A percentile compares a stretch with the other conserved stretches of the same genome.
These are phyloP conservation scores for Parachlorella kessleri DNA, from an alignment of 139 green algal species.

Conservation along the genomic window DNA sequence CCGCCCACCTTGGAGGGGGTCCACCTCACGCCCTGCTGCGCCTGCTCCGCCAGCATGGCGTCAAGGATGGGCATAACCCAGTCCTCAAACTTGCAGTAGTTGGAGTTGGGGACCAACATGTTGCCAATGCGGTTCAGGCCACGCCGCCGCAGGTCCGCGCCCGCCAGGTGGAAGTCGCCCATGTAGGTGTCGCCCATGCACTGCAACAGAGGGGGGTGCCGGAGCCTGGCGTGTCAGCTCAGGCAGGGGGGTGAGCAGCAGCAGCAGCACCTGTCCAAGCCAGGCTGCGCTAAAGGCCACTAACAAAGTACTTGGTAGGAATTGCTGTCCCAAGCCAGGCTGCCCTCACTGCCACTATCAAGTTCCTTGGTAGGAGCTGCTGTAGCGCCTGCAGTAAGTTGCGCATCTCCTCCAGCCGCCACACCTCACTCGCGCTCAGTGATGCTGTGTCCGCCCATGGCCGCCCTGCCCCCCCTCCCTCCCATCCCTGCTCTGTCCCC, in stretches of 20 bases:
- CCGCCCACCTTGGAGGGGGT: constrained; percentile 85
- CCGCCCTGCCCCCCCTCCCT: too few species aligned
- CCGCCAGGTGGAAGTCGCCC: constrained; percentile 90
- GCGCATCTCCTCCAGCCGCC: too few species aligned
- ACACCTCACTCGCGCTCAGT: too few species aligned
- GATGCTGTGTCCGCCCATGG: too few species aligned
- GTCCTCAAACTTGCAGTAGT: constrained; percentile 99
- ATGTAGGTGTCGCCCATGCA: constrained; percentile 93
- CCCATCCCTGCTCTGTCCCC: too few species aligned
- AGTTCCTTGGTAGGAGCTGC: too few species aligned
- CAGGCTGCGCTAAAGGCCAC: not conserved
- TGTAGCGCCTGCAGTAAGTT: too few species aligned
- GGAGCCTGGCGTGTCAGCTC: not conserved
- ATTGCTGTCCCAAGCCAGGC: too few species aligned
- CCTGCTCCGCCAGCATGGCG: constrained; percentile 90
- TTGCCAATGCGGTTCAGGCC: constrained; percentile 98
- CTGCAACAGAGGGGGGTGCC: constrained; percentile 27
- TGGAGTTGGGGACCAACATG: constrained; percentile 99
- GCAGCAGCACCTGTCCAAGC: not conserved
- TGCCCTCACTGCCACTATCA: too few species aligned
- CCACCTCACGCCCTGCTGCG: constrained; percentile 81
- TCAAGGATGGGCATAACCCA: constrained; percentile 99
- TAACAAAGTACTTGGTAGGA: too few species aligned
- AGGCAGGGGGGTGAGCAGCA: not conserved
- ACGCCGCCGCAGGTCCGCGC: constrained; percentile 78